Conservation (phyloP, 1,284 basidiomycete genomes). For the Irpex lacteus region DNA sequence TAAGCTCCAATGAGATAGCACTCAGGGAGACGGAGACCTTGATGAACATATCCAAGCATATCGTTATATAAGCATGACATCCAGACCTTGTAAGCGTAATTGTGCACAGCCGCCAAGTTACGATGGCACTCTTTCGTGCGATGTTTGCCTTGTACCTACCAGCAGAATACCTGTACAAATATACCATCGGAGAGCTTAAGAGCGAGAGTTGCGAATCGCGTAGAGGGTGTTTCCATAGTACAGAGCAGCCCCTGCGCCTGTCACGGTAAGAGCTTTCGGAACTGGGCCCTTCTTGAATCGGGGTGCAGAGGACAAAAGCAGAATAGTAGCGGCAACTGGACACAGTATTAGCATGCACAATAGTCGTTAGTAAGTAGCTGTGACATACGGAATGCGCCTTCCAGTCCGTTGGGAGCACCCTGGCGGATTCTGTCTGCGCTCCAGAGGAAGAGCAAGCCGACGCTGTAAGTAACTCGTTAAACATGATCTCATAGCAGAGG, state of each 20-base stretch:
- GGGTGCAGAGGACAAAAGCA: slow-evolving; percentile 78
- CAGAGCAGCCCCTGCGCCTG: slow-evolving; percentile 56
- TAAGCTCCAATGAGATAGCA: too few relatives aligned
- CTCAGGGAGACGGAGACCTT: too few relatives aligned
- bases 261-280: slow-evolving; percentile 62
- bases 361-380: background rate
- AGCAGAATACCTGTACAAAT: too few relatives aligned
- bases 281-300: slow-evolving; percentile 76
- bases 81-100: too few relatives aligned
- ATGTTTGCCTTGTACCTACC: too few relatives aligned
- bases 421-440: slow-evolving; percentile 73
- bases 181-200: slow-evolving; percentile 8
- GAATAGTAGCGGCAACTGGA: slow-evolving; percentile 71
- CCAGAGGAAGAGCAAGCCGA: slow-evolving; percentile 76
- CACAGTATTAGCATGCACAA: background rate
- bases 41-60: too few relatives aligned
- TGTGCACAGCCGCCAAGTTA: too few relatives aligned
- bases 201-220: slow-evolving; percentile 18
- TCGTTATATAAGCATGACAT: too few relatives aligned
- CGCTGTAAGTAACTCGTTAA: slow-evolving; percentile 37
- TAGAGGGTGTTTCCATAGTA: slow-evolving; percentile 75
- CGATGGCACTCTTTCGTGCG: too few relatives aligned
- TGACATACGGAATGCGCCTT: slow-evolving; percentile 68
- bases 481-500: background rate
- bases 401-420: slow-evolving; percentile 69